Percentiles rank a stretch among this genome's conserved stretches.
These are phyloP conservation scores for Cryphonectria carpinicola DNA, from an alignment of 2,329 filamentous ascomycete genomes.

Conservation along the genomic window DNA sequence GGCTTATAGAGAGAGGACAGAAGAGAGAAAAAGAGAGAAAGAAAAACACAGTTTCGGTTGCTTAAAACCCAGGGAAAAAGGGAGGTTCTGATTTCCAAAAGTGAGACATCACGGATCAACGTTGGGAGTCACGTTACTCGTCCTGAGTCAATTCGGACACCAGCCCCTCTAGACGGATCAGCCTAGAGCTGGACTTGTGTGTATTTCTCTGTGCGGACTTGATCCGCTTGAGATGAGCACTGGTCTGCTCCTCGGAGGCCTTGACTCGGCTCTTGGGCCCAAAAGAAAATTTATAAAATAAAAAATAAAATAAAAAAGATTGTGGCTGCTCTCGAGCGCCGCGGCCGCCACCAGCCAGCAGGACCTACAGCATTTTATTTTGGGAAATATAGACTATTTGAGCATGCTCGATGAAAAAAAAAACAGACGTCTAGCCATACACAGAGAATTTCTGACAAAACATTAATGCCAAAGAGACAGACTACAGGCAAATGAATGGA, in stretches of 20 bases:
- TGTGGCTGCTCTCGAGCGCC: not conserved
- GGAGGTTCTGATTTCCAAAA: not conserved
- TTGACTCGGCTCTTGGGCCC: not conserved
- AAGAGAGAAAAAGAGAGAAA: not conserved
- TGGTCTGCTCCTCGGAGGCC: not conserved
- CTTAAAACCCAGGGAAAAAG: not conserved
- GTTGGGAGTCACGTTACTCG: not conserved
- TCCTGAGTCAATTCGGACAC: not conserved
- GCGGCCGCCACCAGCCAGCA: not conserved
- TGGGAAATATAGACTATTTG: not conserved
- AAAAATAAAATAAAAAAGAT: no score
- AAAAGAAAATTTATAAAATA: no score
- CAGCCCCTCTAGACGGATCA: not conserved
- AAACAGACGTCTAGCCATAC: no score
- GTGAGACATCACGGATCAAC: not conserved
- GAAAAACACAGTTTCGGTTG: not conserved
- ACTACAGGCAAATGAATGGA: no score
- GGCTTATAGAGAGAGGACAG: slow-evolving; percentile 6
- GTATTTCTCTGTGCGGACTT: not conserved
- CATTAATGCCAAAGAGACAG: no score
- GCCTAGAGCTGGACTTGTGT: not conserved
- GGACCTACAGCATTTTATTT: not conserved
- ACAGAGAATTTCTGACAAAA: no score
- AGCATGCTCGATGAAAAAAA: not conserved
- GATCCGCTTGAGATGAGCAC: not conserved